Percentiles rank a stretch among this genome's conserved stretches.
Evolutionary conservation across 2,329 filamentous ascomycete species (phyloP).

Genomic region (Sodiomyces alkalinus): DNA sequence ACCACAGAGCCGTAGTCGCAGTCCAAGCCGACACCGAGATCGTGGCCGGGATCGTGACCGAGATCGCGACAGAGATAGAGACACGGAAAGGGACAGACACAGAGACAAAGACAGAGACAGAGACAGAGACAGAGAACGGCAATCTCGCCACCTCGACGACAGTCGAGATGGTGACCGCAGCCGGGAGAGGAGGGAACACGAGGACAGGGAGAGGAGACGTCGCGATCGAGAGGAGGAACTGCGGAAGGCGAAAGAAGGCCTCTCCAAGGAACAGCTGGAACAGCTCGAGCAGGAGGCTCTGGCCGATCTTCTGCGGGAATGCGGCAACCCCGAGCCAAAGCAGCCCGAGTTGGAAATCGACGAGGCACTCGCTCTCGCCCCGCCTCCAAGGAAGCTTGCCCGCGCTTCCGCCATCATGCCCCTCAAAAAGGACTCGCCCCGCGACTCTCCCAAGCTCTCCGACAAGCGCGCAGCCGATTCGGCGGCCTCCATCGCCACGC

Average conservation of each 20-base stretch:
- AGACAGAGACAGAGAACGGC: conserved; percentile 15
- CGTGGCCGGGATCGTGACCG: conserved; percentile 20
- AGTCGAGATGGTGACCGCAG: conserved; percentile 15
- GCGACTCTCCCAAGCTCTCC: conserved; percentile 26
- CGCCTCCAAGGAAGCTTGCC: conserved; percentile 34
- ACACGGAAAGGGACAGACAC: conserved; percentile 16
- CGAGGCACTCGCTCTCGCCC: conserved; percentile 38
- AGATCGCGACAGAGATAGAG: conserved; percentile 13
- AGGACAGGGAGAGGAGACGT: conserved; percentile 16
- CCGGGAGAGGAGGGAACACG: conserved; percentile 13
- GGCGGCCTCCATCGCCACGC: too few species aligned
- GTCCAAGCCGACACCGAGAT: conserved; percentile 18
- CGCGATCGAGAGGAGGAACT: conserved; percentile 23
- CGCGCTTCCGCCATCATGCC: conserved; percentile 45
- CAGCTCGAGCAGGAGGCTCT: conserved; percentile 42
- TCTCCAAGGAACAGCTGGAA: conserved; percentile 43
- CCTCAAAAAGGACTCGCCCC: conserved; percentile 22
- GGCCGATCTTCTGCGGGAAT: conserved; percentile 43
- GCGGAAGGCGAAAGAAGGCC: conserved; percentile 33
- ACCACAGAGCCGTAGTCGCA: conserved; percentile 11
- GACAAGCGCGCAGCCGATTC: too few species aligned
- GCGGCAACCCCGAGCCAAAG: conserved; percentile 31
- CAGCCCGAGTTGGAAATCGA: conserved; percentile 33
- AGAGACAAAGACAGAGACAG: conserved; percentile 13
- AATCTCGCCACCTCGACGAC: too few species aligned